Evolutionary conservation across 106 monocot genomes (phyloP).

Genomic region (Chionographis japonica): DNA sequence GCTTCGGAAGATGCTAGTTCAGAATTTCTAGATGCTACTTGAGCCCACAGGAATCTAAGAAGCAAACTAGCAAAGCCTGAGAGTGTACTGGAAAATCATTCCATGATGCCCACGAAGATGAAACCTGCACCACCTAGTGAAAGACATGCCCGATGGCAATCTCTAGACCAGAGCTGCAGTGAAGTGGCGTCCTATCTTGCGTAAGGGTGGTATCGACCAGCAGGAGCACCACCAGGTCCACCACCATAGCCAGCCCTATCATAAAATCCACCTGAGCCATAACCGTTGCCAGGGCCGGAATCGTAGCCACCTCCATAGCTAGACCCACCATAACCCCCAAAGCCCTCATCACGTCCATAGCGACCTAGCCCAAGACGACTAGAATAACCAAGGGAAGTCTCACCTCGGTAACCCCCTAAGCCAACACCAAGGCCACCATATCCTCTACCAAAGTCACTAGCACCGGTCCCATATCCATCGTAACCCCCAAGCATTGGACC

Average conservation of each 20-base stretch:
- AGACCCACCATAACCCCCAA: slow-evolving; percentile 44
- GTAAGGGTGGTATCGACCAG: slow-evolving; percentile 61
- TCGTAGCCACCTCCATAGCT: slow-evolving; percentile 49
- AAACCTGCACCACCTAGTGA: not conserved
- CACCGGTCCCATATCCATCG: slow-evolving; percentile 24
- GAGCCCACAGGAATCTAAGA: not conserved
- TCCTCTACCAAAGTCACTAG: slow-evolving; percentile 36
- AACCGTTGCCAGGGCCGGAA: slow-evolving; percentile 36
- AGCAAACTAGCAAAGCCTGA: slow-evolving; percentile 6
- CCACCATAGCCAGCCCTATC: slow-evolving; percentile 38
- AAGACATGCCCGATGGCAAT: not conserved
- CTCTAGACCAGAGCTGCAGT: not conserved
- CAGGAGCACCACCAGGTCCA: not conserved
- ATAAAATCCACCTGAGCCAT: slow-evolving; percentile 32
- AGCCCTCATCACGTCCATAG: slow-evolving; percentile 43
- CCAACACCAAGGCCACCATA: slow-evolving; percentile 39
- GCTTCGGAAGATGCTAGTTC: too few species aligned
- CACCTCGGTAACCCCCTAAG: slow-evolving; percentile 40
- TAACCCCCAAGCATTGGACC: slow-evolving; percentile 52
- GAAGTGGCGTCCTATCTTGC: slow-evolving; percentile 26
- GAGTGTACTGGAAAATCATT: not conserved
- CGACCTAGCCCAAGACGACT: slow-evolving; percentile 44
- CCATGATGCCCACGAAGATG: not conserved
- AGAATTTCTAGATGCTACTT: too few species aligned
- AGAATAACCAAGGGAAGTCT: slow-evolving; percentile 50